Evolutionary conservation across 495 filamentous ascomycete genomes (phyloP), one percentile per base, ranked within the genome.

Genomic region (Daldinia decipiens): DNA sequence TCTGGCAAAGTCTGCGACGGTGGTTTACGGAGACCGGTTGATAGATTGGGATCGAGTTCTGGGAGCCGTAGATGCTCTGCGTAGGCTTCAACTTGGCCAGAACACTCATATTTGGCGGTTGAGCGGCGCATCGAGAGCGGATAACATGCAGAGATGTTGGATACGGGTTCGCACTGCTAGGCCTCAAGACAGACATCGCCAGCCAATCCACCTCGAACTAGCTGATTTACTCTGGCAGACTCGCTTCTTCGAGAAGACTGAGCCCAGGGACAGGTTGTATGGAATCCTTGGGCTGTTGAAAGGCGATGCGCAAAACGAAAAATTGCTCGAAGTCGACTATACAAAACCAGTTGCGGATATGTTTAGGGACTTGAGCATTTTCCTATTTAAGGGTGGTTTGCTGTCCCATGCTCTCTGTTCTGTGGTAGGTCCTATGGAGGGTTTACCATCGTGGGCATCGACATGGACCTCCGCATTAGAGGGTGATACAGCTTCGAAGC

Each of bases 221-320:
- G 55, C 11, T 5, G 63, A 66, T 34, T 26, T 59, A 3, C 55
- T 66, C 29, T 66, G 63, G 63, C 63, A 66, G 45, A 66, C 63
- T 19, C 63, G 63, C 24, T 66, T 66, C 31, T 51, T 29, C n/a
- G 45, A 58, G 19, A 40, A 34, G 31, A 59, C 31, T 0, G 63
- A 66, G 2, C 63, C 43, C 1, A 59, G 54, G 45, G 63, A 66
- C n/a, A 66, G 63, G 45, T 31, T 66, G 7, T 66, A 59, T 9
- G 63, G 54, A n/a, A 59, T 66, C 24, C 43, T 66, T n/a, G 63
- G 63, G 8, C 13, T 66, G 5, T 24, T 66, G 13, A 45, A 19
- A n/a, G 32, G 45, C 1, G 26, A 59, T 12, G 2, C 34, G 26
- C 31, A 36, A 1, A 32, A 27, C 12, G 63, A 66, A 26, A 66